These are phyloP conservation scores for Chiua virens DNA, from an alignment of 768 basidiomycete species.

Conservation along the genomic window DNA sequence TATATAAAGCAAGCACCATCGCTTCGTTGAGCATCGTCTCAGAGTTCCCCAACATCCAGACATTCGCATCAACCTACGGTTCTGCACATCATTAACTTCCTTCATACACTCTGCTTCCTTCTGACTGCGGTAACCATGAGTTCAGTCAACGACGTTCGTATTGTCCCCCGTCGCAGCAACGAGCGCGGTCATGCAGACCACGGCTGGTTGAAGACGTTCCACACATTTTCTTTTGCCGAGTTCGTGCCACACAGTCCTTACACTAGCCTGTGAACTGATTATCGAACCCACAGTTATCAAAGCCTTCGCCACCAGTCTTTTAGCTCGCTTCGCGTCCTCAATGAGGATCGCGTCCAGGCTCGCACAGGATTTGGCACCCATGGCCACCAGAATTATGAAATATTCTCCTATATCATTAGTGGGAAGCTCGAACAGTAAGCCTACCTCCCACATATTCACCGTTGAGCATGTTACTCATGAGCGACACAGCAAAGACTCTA, in stretches of 20 bases:
- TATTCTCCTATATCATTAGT: constrained; percentile 82
- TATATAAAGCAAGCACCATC: constrained; percentile 18
- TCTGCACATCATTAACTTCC: not conserved
- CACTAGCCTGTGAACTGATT: constrained; percentile 16
- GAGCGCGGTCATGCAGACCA: constrained; percentile 76
- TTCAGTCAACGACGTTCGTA: constrained; percentile 27
- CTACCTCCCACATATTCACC: not conserved
- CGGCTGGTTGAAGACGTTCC: constrained; percentile 86
- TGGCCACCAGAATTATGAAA: constrained; percentile 83
- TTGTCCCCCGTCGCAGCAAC: constrained; percentile 55
- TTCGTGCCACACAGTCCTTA: constrained; percentile 34
- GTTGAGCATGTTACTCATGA: not conserved
- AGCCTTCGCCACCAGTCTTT: constrained; percentile 57
- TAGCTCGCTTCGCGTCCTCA: constrained; percentile 83
- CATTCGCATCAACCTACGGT: not conserved
- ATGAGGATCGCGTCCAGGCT: constrained; percentile 85
- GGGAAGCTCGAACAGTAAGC: constrained; percentile 82
- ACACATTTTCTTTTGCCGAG: constrained; percentile 78
- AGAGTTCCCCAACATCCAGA: constrained; percentile 6
- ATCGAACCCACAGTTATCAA: constrained; percentile 48
- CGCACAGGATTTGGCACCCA: constrained; percentile 89
- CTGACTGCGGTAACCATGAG: constrained; percentile 13
- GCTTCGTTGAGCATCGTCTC: not conserved
- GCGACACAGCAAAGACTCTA: constrained; percentile 71
- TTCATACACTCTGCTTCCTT: not conserved